Base-by-base conservation (phyloP, 106 monocot species). In the Posidonia australis region DNA sequence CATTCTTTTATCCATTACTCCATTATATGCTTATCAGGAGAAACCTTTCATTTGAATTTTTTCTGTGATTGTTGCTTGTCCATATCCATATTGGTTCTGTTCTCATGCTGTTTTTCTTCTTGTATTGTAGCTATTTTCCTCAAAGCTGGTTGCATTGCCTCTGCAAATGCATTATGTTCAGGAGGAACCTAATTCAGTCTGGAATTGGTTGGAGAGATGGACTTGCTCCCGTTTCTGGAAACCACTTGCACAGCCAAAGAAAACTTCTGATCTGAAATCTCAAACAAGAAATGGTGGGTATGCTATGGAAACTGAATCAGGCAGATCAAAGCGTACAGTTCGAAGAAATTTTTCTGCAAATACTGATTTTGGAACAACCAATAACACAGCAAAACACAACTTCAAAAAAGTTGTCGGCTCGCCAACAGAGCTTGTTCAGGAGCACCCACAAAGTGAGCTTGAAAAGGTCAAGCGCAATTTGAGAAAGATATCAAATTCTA, bases 401-500 rank as follows among this genome's bases (percentile, higher is more conserved):
- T 19, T 60, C 47, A 80, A 72, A 61, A 93, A 83, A 75, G 11
- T 71, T 53, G 57, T 63, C 53, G 64, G 70, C 51, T 36, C 67
- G 58, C 2, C 60, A 46, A 56, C 59, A 71, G 83, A 88, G 51
- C 65, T 80, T 69, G 66, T 42, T 42, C 74, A 68, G 30, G 94
- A 96, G 21, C 62, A 76, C 67, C 82, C 90, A 24, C 79, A 83
- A 65, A 78, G 74, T 73, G 96, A 96, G 72, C 84, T 96, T 75
- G 96, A 90, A 60, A 96, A 87, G 74, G 96, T 96, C 18, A 96
- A 96, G 44, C 81, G 80, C 51, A 96, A 75, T 69, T 74, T 96
- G 52, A 90, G 90, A 68, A 96, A 80, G 82, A 76, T 90, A 29
- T 68, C 94, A 47, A 84, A 70, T 78, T 63, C 75, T 2, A 65